Evolutionary conservation across 1,284 basidiomycete genomes (phyloP).

Genomic region (Ganoderma lingzhi): DNA sequence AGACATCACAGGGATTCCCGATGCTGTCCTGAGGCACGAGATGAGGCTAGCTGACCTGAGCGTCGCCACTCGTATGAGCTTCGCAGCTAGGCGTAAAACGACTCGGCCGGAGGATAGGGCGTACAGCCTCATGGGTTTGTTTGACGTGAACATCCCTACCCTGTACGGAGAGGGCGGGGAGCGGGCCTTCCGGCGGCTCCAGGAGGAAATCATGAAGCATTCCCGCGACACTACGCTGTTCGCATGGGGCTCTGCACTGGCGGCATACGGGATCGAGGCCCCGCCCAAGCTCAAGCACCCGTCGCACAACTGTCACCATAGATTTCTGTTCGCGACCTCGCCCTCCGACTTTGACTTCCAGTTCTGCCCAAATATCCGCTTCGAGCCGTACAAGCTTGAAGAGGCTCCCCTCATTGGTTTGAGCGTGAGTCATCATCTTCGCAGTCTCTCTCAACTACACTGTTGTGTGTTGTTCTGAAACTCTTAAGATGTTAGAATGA

Average conservation of each 20-base stretch:
- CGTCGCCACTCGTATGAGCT: not conserved
- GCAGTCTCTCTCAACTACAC: not conserved
- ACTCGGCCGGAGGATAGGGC: not conserved
- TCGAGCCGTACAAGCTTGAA: not conserved
- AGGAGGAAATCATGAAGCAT: not conserved
- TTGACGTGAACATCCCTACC: not conserved
- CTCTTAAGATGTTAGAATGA: not conserved
- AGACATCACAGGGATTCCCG: not conserved
- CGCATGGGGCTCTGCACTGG: not conserved
- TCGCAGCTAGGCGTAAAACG: not conserved
- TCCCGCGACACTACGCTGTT: not conserved
- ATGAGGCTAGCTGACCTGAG: not conserved
- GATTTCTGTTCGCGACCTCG: not conserved
- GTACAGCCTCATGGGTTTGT: not conserved
- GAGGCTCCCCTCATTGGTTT: not conserved
- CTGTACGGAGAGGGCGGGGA: not conserved
- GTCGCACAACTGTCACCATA: not conserved
- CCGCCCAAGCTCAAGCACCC: not conserved
- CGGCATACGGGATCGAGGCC: not conserved
- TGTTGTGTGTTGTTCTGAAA: not conserved
- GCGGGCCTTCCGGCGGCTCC: not conserved
- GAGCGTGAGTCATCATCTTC: not conserved
- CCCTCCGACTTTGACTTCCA: not conserved
- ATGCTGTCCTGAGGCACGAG: not conserved
- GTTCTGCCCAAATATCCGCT: not conserved